phyloP scores from a whole-genome alignment of 768 basidiomycete species.

The Polyporus arcularius region DNA sequence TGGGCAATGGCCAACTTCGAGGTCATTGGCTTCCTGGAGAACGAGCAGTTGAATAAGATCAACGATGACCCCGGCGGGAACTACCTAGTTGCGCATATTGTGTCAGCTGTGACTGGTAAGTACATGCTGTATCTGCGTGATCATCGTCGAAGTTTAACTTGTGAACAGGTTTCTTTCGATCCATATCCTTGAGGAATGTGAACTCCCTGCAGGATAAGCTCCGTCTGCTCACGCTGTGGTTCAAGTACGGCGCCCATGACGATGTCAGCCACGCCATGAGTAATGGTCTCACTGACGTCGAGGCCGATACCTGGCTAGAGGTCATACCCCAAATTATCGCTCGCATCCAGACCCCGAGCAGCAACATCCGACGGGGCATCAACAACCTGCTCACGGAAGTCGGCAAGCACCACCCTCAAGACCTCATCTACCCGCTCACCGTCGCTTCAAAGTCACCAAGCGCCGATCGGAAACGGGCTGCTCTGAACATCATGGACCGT shows the following conservation, averaged over 20 bases:
- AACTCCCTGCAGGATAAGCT: slow-evolving; percentile 95
- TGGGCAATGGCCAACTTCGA: slow-evolving; percentile 98
- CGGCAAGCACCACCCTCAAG: slow-evolving; percentile 96
- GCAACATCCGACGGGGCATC: slow-evolving; percentile 86
- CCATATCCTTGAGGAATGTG: slow-evolving; percentile 85
- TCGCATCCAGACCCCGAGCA: slow-evolving; percentile 92
- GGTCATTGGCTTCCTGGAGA: slow-evolving; percentile 81
- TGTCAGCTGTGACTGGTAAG: slow-evolving; percentile 88
- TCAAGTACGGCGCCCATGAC: slow-evolving; percentile 91
- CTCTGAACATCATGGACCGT: slow-evolving; percentile 82
- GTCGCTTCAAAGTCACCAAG: slow-evolving; percentile 97
- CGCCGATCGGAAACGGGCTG: slow-evolving; percentile 75
- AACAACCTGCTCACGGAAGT: slow-evolving; percentile 87
- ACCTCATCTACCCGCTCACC: slow-evolving; percentile 91
- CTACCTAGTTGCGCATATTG: slow-evolving; percentile 77
- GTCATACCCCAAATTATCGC: slow-evolving; percentile 99
- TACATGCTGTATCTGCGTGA: not conserved
- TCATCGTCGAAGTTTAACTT: too few species aligned
- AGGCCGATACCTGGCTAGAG: slow-evolving; percentile 97
- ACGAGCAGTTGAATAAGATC: slow-evolving; percentile 53
- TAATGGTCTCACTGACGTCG: slow-evolving; percentile 83
- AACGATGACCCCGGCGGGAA: slow-evolving; percentile 55
- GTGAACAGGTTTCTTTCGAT: slow-evolving; percentile 84
- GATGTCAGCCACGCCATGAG: slow-evolving; percentile 90
- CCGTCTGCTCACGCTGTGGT: slow-evolving; percentile 93